Conservation (phyloP, 768 basidiomycete genomes). For the Calocybe cyanea region DNA sequence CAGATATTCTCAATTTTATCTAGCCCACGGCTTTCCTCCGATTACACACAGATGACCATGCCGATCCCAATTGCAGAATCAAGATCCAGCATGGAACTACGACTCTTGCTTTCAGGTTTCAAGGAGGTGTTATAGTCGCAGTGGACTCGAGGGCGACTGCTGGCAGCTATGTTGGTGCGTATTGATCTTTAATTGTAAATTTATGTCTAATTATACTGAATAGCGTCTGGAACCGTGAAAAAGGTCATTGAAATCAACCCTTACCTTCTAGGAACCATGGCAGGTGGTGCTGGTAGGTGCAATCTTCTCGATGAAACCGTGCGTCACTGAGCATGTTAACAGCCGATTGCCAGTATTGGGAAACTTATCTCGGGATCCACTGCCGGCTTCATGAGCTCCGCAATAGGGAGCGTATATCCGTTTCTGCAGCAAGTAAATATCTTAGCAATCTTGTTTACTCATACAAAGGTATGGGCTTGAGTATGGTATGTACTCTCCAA, state of each 20-base stretch:
- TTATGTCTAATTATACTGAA: not conserved
- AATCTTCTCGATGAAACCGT: conserved; percentile 3
- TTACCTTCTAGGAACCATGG: conserved; percentile 98
- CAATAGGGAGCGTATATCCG: conserved; percentile 95
- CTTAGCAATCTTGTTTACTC: conserved; percentile 95
- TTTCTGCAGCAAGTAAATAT: conserved; percentile 98
- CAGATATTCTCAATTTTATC: conserved; percentile 3
- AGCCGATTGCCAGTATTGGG: conserved; percentile 98
- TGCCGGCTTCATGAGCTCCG: conserved; percentile 95
- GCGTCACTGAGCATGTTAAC: not conserved
- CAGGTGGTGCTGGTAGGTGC: conserved; percentile 88
- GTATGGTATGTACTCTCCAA: conserved; percentile 68
- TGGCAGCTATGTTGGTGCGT: conserved; percentile 91
- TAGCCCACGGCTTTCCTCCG: conserved; percentile 91
- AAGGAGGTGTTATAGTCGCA: conserved; percentile 97
- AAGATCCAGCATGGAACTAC: conserved; percentile 99
- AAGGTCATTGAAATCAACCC: conserved; percentile 99
- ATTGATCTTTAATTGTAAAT: too few relatives aligned
- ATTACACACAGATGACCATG: conserved; percentile 92
- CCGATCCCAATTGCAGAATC: conserved; percentile 91
- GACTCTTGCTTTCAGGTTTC: conserved; percentile 93
- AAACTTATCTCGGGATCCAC: conserved; percentile 97
- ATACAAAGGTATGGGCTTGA: conserved; percentile 99
- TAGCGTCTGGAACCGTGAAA: conserved; percentile 96
- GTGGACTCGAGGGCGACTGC: conserved; percentile 99